Evolutionary conservation across 208 protist genomes (phyloP), one percentile per base, ranked within the genome.

Genomic region (Blastocrithidia nonstop): DNA sequence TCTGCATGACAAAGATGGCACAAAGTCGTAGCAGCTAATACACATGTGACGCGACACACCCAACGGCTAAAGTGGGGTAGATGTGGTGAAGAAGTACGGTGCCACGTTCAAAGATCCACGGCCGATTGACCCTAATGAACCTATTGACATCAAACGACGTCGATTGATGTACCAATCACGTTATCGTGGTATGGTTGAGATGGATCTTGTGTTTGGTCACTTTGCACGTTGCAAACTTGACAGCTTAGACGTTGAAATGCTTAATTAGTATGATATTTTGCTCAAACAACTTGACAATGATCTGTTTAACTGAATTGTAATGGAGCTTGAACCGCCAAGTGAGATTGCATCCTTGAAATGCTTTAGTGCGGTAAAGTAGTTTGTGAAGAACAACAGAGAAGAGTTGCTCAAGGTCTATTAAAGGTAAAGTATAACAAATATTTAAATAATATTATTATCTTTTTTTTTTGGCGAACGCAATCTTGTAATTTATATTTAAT

Each of bases 161-260:
- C 82, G 82, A 0, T 61, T 91, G 4, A 53, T 77, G 3, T 91
- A 81, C 41, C 82, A 91, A 47, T 91, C 82, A 0, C 58, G 54
- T 9, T 91, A 91, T 48, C 77, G 82, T 3, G 82, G 82, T 0
- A 91, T 91, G 82, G 71, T 76, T 29, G 82, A 91, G 66, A 91
- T 91, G 82, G 82, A 91, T 39, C 71, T 91, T 46, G 78, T 91
- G 50, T 74, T 84, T 23, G 82, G 82, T 9, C 61, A 74, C 45
- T 91, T 88, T 42, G 77, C 77, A 9, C 73, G 71, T 2, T 61
- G 56, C 22, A 66, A 73, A 49, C 46, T 88, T 3, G 52, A 48
- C 8, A 45, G 46, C 7, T 58, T 91, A 19, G 43, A 63, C 28
- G 38, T 39, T 4, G 47, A 19, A 13, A 60, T 73, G 57, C 66